A percentile compares a stretch with the other conserved stretches of the same genome.
Conservation (phyloP, 2,329 filamentous ascomycete genomes). For the Aspergillus sp. region DNA sequence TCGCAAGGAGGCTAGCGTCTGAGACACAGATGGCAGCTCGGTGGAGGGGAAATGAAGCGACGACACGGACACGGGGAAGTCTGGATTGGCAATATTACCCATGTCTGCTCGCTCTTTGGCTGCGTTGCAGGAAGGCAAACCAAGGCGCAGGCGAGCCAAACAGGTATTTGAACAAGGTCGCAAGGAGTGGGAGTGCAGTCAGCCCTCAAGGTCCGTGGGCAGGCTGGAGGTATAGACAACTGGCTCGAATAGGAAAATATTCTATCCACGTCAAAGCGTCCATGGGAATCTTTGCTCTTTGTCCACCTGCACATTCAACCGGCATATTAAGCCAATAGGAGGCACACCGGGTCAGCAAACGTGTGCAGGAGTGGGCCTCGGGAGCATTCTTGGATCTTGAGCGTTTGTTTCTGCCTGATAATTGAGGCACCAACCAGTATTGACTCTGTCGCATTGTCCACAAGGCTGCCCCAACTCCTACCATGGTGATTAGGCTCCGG, state of each 20-base stretch:
- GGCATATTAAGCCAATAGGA: constrained; percentile 3
- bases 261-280: constrained; percentile 5
- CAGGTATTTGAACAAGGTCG: background rate
- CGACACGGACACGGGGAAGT: constrained; percentile 37
- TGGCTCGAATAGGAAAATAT: constrained; percentile 4
- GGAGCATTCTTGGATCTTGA: background rate
- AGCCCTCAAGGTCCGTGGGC: background rate
- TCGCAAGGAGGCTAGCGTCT: constrained; percentile 69
- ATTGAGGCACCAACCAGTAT: background rate
- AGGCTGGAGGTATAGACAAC: background rate
- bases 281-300: background rate
- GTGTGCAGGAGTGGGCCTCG: background rate
- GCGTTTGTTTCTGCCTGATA: background rate
- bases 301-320: constrained; percentile 1
- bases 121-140: background rate
- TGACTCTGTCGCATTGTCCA: background rate
- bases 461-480: background rate
- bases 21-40: constrained; percentile 63
- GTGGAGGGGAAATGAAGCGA: constrained; percentile 55
- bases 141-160: background rate
- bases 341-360: background rate
- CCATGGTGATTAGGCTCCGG: too few species aligned
- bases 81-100: constrained; percentile 24
- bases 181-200: background rate
- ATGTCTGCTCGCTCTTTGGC: constrained; percentile 19